Conservation (phyloP, 2,329 filamentous ascomycete species). For the Scedosporium boydii region DNA sequence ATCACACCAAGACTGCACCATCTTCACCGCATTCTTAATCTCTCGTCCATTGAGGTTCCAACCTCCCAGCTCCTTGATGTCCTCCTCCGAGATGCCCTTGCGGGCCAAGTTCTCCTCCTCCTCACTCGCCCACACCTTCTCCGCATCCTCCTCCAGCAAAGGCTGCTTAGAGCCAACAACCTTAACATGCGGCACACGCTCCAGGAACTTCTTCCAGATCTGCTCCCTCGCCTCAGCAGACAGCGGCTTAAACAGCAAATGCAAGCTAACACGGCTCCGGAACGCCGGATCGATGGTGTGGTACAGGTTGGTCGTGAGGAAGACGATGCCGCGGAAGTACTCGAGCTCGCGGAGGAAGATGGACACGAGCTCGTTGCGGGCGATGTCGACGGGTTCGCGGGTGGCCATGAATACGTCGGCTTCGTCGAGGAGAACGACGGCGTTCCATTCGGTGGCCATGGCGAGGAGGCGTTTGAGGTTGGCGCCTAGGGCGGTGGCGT, state of each 20-base stretch:
- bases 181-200: neutral
- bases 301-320: slow-evolving; percentile 33
- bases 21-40: slow-evolving; percentile 46
- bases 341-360: slow-evolving; percentile 37
- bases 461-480: slow-evolving; percentile 36
- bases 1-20: slow-evolving; percentile 34
- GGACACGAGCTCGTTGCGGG: slow-evolving; percentile 37
- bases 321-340: slow-evolving; percentile 34
- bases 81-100: slow-evolving; percentile 18
- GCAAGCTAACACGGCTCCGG: slow-evolving; percentile 35
- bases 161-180: slow-evolving; percentile 12
- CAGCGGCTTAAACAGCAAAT: slow-evolving; percentile 34
- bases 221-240: slow-evolving; percentile 23
- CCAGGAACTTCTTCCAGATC: slow-evolving; percentile 37
- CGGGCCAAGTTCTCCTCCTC: slow-evolving; percentile 1
- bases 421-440: slow-evolving; percentile 42
- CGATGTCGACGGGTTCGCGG: slow-evolving; percentile 33
- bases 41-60: slow-evolving; percentile 35
- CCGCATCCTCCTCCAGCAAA: slow-evolving; percentile 14
- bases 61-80: slow-evolving; percentile 26
- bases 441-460: slow-evolving; percentile 39
- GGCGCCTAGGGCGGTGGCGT: slow-evolving; percentile 32
- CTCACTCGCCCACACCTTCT: slow-evolving; percentile 5
- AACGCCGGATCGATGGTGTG: slow-evolving; percentile 33
- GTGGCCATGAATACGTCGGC: slow-evolving; percentile 43